Percentiles rank a stretch among this genome's conserved stretches.
Conservation (phyloP, 2,329 filamentous ascomycete genomes). For the Hypoxylon sp. region DNA sequence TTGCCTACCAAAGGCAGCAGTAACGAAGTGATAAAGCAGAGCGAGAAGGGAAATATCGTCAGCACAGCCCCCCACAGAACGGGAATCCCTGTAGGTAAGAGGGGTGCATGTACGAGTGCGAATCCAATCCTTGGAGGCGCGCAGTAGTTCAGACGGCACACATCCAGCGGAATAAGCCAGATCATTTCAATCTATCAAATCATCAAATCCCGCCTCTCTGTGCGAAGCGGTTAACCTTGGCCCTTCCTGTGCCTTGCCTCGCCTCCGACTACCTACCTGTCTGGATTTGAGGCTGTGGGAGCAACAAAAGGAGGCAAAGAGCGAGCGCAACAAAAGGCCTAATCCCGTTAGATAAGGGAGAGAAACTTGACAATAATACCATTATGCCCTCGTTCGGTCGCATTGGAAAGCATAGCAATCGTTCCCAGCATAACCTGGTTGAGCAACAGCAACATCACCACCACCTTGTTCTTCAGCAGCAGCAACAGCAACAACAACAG, state of each 20-base stretch:
- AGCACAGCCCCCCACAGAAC: constrained; percentile 42
- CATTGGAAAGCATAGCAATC: constrained; percentile 64
- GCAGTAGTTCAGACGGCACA: constrained; percentile 34
- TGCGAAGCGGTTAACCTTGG: constrained; percentile 28
- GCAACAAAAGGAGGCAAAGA: constrained; percentile 35
- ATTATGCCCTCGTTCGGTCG: constrained; percentile 70
- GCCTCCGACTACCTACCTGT: constrained; percentile 31
- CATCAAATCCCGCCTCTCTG: constrained; percentile 28
- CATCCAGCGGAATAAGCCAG: constrained; percentile 42
- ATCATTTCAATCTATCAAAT: constrained; percentile 38
- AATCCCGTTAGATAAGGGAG: constrained; percentile 36
- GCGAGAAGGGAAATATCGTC: constrained; percentile 35
- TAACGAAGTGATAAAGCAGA: constrained; percentile 18
- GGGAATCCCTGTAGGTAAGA: constrained; percentile 41
- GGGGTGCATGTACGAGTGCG: constrained; percentile 42
- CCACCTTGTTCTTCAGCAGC: constrained; percentile 42
- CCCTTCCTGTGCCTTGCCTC: constrained; percentile 38
- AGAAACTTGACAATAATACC: constrained; percentile 45
- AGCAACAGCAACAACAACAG: constrained; percentile 53
- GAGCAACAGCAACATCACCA: constrained; percentile 60
- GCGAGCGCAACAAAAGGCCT: constrained; percentile 25
- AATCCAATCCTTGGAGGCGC: constrained; percentile 32
- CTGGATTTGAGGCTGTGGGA: constrained; percentile 33
- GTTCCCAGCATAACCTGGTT: constrained; percentile 67
- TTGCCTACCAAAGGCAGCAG: constrained; percentile 15